Evolutionary conservation across 805 yeast species (phyloP).

Genomic region (Candida easanensis): DNA sequence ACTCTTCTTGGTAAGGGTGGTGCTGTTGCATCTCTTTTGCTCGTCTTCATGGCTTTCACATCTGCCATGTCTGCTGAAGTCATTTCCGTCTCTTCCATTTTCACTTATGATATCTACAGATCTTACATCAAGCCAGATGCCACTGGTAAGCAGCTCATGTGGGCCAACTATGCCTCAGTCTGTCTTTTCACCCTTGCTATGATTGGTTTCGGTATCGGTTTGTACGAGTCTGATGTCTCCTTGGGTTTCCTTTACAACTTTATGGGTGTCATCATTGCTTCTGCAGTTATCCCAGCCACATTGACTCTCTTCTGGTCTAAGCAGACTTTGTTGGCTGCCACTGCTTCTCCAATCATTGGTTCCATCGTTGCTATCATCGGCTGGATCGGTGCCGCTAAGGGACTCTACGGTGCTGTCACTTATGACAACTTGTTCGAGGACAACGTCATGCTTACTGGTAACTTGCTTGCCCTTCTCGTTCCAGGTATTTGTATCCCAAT

Average conservation of each 20-base stretch:
- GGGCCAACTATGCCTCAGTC: constrained; percentile 26
- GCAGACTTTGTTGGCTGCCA: constrained; percentile 69
- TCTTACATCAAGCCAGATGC: constrained; percentile 79
- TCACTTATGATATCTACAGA: constrained; percentile 84
- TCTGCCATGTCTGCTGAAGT: constrained; percentile 91
- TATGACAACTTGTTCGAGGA: constrained; percentile 69
- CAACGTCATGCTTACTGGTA: constrained; percentile 87
- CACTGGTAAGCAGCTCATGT: constrained; percentile 66
- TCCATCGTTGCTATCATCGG: constrained; percentile 69
- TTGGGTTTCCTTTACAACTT: constrained; percentile 86
- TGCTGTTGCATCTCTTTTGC: constrained; percentile 73
- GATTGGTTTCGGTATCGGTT: constrained; percentile 83
- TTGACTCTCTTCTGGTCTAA: constrained; percentile 61
- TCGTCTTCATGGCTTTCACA: constrained; percentile 90
- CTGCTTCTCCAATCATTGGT: constrained; percentile 75
- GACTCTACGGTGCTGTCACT: constrained; percentile 40
- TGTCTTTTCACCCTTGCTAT: constrained; percentile 48
- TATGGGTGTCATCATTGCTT: constrained; percentile 86
- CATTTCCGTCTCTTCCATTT: constrained; percentile 81
- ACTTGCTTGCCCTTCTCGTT: constrained; percentile 74
- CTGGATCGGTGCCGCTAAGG: constrained; percentile 55
- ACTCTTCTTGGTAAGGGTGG: constrained; percentile 87
- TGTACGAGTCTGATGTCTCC: constrained; percentile 75
- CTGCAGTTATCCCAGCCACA: constrained; percentile 79
- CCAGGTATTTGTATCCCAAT: constrained; percentile 68